phyloP scores from a whole-genome alignment of 306 rosid genomes.

The Castanea crenata region DNA sequence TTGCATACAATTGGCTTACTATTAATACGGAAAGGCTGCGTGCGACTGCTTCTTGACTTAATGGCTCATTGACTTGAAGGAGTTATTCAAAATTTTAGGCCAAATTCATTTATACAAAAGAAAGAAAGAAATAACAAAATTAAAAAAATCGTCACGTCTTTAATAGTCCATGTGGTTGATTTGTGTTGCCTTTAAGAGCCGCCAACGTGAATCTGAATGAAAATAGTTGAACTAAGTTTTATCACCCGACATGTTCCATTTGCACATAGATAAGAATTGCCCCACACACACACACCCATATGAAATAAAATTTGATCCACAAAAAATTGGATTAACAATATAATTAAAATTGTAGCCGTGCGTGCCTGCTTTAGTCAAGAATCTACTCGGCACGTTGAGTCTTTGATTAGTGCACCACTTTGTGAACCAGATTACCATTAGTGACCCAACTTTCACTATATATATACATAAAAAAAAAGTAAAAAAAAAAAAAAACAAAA shows the following conservation, averaged over 20 bases:
- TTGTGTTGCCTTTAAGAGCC: not conserved
- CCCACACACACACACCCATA: not conserved
- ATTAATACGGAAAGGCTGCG: no score
- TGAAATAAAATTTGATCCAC: not conserved
- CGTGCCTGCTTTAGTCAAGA: slow-evolving; percentile 6
- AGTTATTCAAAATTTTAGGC: no score
- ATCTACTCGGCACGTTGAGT: slow-evolving; percentile 16
- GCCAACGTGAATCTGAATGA: not conserved
- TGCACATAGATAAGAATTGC: not conserved
- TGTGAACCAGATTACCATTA: slow-evolving; percentile 31
- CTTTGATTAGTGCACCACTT: slow-evolving; percentile 29
- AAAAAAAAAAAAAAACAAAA: not conserved
- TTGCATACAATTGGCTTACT: no score
- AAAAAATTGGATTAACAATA: not conserved
- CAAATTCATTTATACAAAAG: no score
- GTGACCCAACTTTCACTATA: slow-evolving; percentile 26
- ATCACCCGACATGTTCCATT: not conserved
- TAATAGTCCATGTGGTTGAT: not conserved
- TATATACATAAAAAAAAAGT: no score
- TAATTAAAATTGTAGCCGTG: not conserved
- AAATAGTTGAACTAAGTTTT: not conserved
- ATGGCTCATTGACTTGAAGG: no score
- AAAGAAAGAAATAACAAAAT: no score
- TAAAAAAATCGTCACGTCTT: no score
- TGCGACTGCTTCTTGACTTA: no score